Conservation (phyloP, 2,329 filamentous ascomycete species). For the Fusarium palustre region DNA sequence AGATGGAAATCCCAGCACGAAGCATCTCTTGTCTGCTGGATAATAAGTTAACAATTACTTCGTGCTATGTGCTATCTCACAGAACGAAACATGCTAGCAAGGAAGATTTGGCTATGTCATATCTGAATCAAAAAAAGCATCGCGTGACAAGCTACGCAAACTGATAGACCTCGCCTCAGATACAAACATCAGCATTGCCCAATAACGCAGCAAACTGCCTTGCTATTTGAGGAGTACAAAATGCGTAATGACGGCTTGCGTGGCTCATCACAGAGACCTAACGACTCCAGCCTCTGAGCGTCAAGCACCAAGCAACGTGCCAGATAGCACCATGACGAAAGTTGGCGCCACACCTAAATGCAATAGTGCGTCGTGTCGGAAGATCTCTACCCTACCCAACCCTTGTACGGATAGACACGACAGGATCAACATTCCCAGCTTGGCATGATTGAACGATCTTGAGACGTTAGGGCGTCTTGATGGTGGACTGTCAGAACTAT, state of each 20-base stretch:
- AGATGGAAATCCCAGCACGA: not conserved
- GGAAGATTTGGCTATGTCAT: slow-evolving; percentile 1
- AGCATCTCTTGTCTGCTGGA: not conserved
- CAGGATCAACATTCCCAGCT: slow-evolving; percentile 11
- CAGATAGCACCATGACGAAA: slow-evolving; percentile 36
- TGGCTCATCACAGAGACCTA: slow-evolving; percentile 18
- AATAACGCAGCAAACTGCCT: slow-evolving; percentile 17
- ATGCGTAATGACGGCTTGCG: slow-evolving; percentile 18
- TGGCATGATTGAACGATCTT: slow-evolving; percentile 15
- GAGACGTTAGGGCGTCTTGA: slow-evolving; percentile 19
- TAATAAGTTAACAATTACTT: not conserved
- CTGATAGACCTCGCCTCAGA: slow-evolving; percentile 19
- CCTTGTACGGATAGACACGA: slow-evolving; percentile 15
- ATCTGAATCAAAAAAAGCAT: not conserved
- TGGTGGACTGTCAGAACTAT: slow-evolving; percentile 5
- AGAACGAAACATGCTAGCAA: not conserved
- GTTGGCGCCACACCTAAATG: slow-evolving; percentile 34
- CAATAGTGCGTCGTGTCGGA: slow-evolving; percentile 23
- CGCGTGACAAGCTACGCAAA: slow-evolving; percentile 20
- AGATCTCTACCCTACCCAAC: slow-evolving; percentile 17
- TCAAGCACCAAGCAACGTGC: slow-evolving; percentile 37
- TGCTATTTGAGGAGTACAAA: slow-evolving; percentile 5
- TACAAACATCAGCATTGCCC: not conserved
- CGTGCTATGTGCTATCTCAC: not conserved
- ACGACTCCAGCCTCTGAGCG: slow-evolving; percentile 34